Base-by-base conservation (phyloP, 2,329 filamentous ascomycete species). In the Emmonsiellopsis sp. region DNA sequence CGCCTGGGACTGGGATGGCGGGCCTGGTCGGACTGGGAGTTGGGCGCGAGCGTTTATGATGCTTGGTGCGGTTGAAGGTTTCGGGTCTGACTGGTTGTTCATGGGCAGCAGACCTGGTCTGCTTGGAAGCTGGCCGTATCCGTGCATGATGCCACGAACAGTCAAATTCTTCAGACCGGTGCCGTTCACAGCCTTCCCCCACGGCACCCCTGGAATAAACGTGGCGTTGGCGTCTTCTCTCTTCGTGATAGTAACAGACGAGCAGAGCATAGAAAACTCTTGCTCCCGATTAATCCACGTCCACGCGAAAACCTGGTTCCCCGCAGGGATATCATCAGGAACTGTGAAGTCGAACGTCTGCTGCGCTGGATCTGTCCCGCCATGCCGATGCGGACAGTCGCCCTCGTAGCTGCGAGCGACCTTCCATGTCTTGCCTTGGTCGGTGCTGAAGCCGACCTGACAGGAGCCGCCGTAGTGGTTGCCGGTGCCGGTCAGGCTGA, bases 271-370 rank as follows among this genome's bases (percentile, higher is more conserved):
- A 57, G 70, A 73, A 55, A 71, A 67, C 55, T 76, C 73, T 51
- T 73, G 65, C 60, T 76, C 73, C 30, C 75, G 70, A 51, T 77
- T 77, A 45, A 75, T 62, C 75, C 74, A 77, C 1, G 70, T 70
- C 75, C 61, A 76, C 1, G 68, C 69, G 55, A 77, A 76, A 13
- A 77, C 58, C 10, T 67, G 70, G 6, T 70, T 59, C 7, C 73
- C 74, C 5, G 63, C 54, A 2, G 69, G 69, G 53, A 76, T 63
- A 50, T 76, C 73, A 11, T 58, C 63, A 0, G 75, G 75, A 4
- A 77, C 68, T 5, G 62, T 69, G 61, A 77, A 74, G 40, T 71
- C 65, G 60, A 77, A 77, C 8, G 65, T 66, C 57, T 77, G 75
- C 5, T 66, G 66, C 11, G 64, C 62, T 2, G 72, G 68, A 7